Evolutionary conservation across 2,329 filamentous ascomycete genomes (phyloP), one percentile per base, ranked within the genome.

Genomic region (Fusarium sp.): DNA sequence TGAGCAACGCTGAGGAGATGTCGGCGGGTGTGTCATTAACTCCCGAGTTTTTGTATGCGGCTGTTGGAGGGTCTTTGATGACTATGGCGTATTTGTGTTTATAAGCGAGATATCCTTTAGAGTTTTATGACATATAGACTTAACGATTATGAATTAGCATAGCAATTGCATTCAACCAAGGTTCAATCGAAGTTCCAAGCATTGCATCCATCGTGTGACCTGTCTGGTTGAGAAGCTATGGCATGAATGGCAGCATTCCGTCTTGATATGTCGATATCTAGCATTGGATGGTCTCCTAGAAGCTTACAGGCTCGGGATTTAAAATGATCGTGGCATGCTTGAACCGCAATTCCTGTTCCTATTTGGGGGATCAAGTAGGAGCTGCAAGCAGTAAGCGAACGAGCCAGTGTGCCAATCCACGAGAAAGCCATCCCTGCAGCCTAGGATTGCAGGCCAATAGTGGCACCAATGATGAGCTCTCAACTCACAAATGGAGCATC

Each of bases 81-180:
- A 54, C 50, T 4, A 52, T 65, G 30, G 68, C 32, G 37, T 74
- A 68, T 57, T 30, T 74, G 47, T 68, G 60, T 22, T 7, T 69
- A 40, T 56, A 40, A 65, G 22, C 15, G 43, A 35, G 45, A 22
- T 32, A 20, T 45, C n/a, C 27, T 11, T 45, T 27, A 37, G 20
- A 58, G 14, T 58, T 58, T 60, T 35, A 43, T 50, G 1, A 37
- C 32, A 72, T 64, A 30, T 37, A 68, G 33, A 60, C 47, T 47
- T 63, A 43, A 43, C 27, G 63, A 76, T 58, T 27, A 58, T 38
- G 33, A 37, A 58, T 22, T 37, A 58, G 25, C 47, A 52, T 37
- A 58, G 25, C 47, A 52, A 52, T 52, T 32, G 2, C 25, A 52
- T 32, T 52, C 25, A 30, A 52, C 17, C 15, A n/a, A n/a, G 8